A percentile compares a stretch with the other conserved stretches of the same genome.
Conservation (phyloP, 805 yeast genomes). For the Ascoidea rubescens region DNA sequence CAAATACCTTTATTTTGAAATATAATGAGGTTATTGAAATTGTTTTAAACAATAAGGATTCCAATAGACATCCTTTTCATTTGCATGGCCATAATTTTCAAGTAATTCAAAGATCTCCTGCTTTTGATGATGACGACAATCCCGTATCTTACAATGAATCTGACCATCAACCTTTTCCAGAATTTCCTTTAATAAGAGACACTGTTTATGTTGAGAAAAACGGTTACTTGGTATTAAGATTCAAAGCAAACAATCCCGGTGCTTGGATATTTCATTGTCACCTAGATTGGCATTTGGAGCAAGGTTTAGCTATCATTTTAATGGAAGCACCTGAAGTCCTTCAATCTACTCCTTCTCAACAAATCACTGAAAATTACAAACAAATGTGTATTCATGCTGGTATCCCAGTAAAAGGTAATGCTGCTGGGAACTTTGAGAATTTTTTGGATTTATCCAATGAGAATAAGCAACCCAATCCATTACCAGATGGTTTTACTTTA, state of each 20-base stretch:
- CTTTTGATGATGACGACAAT: slow-evolving; percentile 31
- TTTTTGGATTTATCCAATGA: slow-evolving; percentile 51
- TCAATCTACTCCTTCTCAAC: slow-evolving; percentile 22
- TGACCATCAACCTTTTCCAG: slow-evolving; percentile 32
- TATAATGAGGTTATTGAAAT: slow-evolving; percentile 57
- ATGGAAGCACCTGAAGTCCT: slow-evolving; percentile 55
- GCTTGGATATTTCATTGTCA: slow-evolving; percentile 94
- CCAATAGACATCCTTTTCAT: slow-evolving; percentile 71
- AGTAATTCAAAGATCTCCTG: slow-evolving; percentile 37
- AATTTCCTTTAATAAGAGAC: slow-evolving; percentile 54
- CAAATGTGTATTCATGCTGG: slow-evolving; percentile 33
- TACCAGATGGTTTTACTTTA: slow-evolving; percentile 58
- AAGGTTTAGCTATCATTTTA: slow-evolving; percentile 61
- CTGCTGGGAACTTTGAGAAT: slow-evolving; percentile 48
- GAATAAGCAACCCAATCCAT: slow-evolving; percentile 40
- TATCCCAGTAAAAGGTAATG: slow-evolving; percentile 44
- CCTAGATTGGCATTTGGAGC: slow-evolving; percentile 74
- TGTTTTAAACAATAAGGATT: slow-evolving; percentile 67
- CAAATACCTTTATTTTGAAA: slow-evolving; percentile 47
- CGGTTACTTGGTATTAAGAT: slow-evolving; percentile 57
- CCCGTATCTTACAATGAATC: slow-evolving; percentile 42
- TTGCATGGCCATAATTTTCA: slow-evolving; percentile 66
- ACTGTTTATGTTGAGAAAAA: slow-evolving; percentile 54
- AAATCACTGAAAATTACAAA: slow-evolving; percentile 33
- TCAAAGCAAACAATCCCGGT: slow-evolving; percentile 80